Base-by-base conservation (phyloP, 1,139 yeast species). In the Debaryomycetaceae sp. region DNA sequence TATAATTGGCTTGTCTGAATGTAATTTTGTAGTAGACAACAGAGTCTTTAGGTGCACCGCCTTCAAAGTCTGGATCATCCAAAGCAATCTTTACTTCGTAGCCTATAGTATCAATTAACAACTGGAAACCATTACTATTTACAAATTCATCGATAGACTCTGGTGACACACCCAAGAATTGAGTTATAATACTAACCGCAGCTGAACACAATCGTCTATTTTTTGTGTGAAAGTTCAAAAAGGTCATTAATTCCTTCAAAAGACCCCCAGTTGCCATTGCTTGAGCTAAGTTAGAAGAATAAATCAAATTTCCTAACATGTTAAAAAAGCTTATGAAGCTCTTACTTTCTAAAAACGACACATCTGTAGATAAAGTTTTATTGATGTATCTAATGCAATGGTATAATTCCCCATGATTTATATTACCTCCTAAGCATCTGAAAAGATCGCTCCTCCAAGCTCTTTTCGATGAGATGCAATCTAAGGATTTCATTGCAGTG, bases 341-440 rank as follows among this genome's bases (percentile, higher is more conserved):
- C 11, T 68, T 68, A 46, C 78, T 81, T 24, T 52, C 52, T 18
- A 61, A 59, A 19, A 63, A 61, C 8, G 24, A 17, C 26, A 62
- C 69, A 3, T 67, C 65, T 3, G 57, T 52, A 34, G 63, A 58
- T 5, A 79, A 59, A 37, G 75, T 70, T 44, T 77, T 75, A 41
- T 79, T 69, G 18, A 87, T 76, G 37, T 70, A 70, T 46, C 94
- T 75, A 31, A 91, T 61, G 35, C 83, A 75, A 52, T 87, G 91
- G 65, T 84, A 87, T 33, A 91, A 56, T 6, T 81, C 64, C 0
- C 98, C 98, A 59, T 91, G 96, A 42, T 82, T 81, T 30, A 91
- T 89, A 55, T 88, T 88, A 5, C 94, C 97, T n/a, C 94, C 88
- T 50, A 89, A 63, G n/a, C 88, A 81, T 44, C 88, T 73, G 41